Base-by-base conservation (phyloP, 2,329 filamentous ascomycete genomes). In the Pseudocercospora fijiensis region DNA sequence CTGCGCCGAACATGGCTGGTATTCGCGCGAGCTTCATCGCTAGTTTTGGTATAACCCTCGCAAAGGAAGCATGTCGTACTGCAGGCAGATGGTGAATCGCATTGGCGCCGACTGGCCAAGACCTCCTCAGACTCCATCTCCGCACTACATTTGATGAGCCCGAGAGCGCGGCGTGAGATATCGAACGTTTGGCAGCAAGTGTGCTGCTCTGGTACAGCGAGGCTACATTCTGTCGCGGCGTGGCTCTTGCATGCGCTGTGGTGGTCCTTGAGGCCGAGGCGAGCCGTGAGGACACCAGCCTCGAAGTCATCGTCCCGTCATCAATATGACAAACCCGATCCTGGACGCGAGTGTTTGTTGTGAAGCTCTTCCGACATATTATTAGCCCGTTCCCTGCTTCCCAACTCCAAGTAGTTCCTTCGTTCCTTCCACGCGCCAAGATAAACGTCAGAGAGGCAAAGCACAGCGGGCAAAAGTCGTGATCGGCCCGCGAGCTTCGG, bases 1-100 rank as follows among this genome's bases (percentile, higher is more conserved):
- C 85, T 47, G 92, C 92, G 47, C 94, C 95, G 73, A 96, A 93
- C 80, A 97, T 89, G 63, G 95, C 95, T 20, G 95, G 95, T 60
- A 96, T 83, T 62, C 92, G 87, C 37, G 88, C 85, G 71, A 99
- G 89, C 81, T 97, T 99, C 74, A 95, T 79, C n/a, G 95, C 88
- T 57, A 99, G 83, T 76, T 91, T 94, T 1, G 96, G 96, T 30
- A 99, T 81, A 11, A 83, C 81, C 51, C 87, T 80, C n/a, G 82
- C 82, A 73, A 90, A 89, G 1, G 86, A 89, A 56, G 88, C 86
- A 60, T 83, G 83, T 58, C 87, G 82, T 47, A 87, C 83, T 16
- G 85, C 84, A 58, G 86, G 84, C 22, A 88, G 79, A 81, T 96
- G 96, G 78, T 96, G 93, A 70, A 96, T 91, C 22, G 88, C 85